phyloP scores from a whole-genome alignment of 164 flowering plant genomes.

The Stephania cephalantha region DNA sequence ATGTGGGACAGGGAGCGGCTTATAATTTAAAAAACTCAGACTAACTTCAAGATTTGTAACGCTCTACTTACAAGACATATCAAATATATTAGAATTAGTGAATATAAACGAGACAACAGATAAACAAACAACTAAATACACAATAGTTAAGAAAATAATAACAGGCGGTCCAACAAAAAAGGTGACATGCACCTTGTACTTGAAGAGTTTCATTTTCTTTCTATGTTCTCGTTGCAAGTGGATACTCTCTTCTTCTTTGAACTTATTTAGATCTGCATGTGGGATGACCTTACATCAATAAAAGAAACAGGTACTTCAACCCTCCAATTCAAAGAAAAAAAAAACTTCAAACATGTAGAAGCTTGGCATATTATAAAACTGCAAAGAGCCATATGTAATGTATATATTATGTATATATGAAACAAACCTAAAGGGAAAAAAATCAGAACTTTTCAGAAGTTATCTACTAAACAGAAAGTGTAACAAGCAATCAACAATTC shows the following conservation, averaged over 20 bases:
- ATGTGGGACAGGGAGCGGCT: not conserved
- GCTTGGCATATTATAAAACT: not conserved
- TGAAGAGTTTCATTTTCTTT: conserved; percentile 41
- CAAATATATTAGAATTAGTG: not conserved
- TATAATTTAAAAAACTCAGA: no score
- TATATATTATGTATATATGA: no score
- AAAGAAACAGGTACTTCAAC: not conserved
- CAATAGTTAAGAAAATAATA: not conserved
- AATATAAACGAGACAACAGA: not conserved
- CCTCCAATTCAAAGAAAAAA: not conserved
- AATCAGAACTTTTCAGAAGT: not conserved
- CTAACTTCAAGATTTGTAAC: not conserved
- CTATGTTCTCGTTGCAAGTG: conserved; percentile 44
- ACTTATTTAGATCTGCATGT: conserved; percentile 35
- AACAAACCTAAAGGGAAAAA: not conserved
- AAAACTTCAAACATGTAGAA: not conserved
- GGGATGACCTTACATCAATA: not conserved
- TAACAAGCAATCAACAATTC: not conserved
- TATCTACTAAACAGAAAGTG: no score
- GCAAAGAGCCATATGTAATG: not conserved
- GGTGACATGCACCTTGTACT: conserved; percentile 46
- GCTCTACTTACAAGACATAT: not conserved
- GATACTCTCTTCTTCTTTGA: conserved; percentile 44
- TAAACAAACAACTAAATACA: not conserved
- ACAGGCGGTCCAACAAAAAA: not conserved